phyloP scores from a whole-genome alignment of 345 rosid genomes.

The Brassica cretica region DNA sequence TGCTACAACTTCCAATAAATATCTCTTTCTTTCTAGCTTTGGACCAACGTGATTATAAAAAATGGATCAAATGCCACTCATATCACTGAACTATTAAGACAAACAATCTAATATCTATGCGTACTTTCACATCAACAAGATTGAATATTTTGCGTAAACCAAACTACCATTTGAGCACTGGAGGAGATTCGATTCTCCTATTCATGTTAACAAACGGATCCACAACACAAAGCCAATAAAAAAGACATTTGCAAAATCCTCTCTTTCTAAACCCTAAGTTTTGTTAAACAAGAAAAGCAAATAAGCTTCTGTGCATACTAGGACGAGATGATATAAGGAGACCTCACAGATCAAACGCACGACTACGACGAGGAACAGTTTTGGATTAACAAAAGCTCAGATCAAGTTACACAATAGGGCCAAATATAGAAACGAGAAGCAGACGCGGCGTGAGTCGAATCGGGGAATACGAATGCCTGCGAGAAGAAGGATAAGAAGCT shows the following conservation, averaged over 20 bases:
- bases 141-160: background rate
- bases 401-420: background rate
- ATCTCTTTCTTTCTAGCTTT: background rate
- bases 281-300: background rate
- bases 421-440: conserved; percentile 16
- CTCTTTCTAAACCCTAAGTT: conserved; percentile 10
- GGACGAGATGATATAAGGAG: conserved; percentile 4
- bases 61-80: background rate
- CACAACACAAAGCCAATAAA: background rate
- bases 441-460: background rate
- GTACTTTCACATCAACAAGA: background rate
- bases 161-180: background rate
- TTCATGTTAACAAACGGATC: background rate
- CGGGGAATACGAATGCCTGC: background rate
- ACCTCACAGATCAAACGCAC: conserved; percentile 22
- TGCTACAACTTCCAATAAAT: background rate
- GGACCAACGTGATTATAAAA: background rate
- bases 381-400: conserved; percentile 16
- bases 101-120: background rate
- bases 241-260: background rate
- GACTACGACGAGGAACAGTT: conserved; percentile 10
- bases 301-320: background rate
- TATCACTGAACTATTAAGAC: background rate
- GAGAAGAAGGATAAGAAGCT: conserved; percentile 8
- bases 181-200: background rate